phyloP scores from a whole-genome alignment of 2,329 filamentous ascomycete genomes.

The Venturia nashicola region DNA sequence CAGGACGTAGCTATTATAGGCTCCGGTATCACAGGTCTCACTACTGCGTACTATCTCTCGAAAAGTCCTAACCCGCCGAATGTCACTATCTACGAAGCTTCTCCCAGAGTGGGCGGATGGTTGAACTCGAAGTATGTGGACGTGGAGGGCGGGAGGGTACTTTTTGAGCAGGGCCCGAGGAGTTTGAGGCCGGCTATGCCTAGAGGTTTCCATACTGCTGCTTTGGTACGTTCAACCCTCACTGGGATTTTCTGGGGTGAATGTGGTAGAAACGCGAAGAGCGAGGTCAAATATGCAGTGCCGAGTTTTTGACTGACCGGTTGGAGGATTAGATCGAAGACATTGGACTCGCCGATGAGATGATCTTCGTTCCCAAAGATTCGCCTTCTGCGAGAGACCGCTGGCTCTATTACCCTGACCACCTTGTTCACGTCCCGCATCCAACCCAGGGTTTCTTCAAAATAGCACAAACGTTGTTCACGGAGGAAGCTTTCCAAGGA shows the following conservation, averaged over 20 bases:
- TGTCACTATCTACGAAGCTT: conserved; percentile 72
- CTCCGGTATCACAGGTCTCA: conserved; percentile 39
- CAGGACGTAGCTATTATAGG: conserved; percentile 37
- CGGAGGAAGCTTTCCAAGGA: conserved; percentile 45
- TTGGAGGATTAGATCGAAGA: conserved; percentile 40
- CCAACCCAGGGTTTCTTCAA: conserved; percentile 17
- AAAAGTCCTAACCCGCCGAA: conserved; percentile 52
- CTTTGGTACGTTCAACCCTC: conserved; percentile 3
- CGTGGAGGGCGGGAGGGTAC: conserved; percentile 43
- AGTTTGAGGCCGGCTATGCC: conserved; percentile 22
- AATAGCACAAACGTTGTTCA: conserved; percentile 25
- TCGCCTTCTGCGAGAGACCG: conserved; percentile 49
- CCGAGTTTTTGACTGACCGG: neutral
- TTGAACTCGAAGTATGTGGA: conserved; percentile 53
- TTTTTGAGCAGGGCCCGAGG: conserved; percentile 77
- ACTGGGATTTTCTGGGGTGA: conserved; percentile 3
- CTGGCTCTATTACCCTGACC: conserved; percentile 82
- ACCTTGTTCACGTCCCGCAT: conserved; percentile 51
- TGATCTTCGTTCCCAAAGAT: conserved; percentile 40
- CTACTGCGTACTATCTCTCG: conserved; percentile 56
- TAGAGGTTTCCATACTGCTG: conserved; percentile 13
- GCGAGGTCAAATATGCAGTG: neutral
- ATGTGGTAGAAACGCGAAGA: neutral
- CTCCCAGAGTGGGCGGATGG: conserved; percentile 68
- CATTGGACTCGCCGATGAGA: conserved; percentile 42